These are phyloP conservation scores for Hyaloscypha hepaticicola DNA, from an alignment of 495 filamentous ascomycete genomes.

Conservation along the genomic window DNA sequence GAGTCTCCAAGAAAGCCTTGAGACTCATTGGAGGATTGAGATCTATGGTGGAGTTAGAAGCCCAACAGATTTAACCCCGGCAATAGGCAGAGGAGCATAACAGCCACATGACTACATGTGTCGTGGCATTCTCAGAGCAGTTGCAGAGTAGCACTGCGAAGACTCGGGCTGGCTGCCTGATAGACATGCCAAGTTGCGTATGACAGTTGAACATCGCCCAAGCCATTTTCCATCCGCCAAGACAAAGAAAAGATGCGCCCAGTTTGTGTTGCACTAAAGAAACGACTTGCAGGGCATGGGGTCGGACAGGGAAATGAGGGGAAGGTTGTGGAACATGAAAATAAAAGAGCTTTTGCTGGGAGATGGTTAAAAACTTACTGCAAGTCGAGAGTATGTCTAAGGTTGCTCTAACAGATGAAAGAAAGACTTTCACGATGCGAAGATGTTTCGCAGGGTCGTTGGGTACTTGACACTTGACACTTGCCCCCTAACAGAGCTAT, in stretches of 20 bases:
- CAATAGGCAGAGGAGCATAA: neutral
- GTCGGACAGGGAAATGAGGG: neutral
- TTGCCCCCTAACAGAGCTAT: neutral
- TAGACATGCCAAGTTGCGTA: neutral
- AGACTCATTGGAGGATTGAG: slow-evolving; percentile 36
- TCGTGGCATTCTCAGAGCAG: neutral
- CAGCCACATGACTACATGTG: neutral
- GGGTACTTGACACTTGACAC: neutral
- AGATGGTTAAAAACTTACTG: neutral
- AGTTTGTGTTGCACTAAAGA: neutral
- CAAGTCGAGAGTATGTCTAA: neutral
- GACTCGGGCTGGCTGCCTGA: neutral
- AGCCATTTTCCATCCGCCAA: no score
- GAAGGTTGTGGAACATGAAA: neutral
- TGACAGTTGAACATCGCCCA: no score
- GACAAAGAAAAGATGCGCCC: no score
- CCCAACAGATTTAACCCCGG: neutral
- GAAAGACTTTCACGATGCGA: neutral
- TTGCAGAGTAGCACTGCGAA: neutral
- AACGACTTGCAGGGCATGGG: neutral
- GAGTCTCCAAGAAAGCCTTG: slow-evolving; percentile 35
- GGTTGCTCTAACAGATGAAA: neutral
- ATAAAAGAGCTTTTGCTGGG: neutral
- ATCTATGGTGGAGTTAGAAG: neutral
- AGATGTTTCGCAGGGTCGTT: neutral